Evolutionary conservation across 2,329 filamentous ascomycete species (phyloP).

Genomic region (Apiospora pterosperma): DNA sequence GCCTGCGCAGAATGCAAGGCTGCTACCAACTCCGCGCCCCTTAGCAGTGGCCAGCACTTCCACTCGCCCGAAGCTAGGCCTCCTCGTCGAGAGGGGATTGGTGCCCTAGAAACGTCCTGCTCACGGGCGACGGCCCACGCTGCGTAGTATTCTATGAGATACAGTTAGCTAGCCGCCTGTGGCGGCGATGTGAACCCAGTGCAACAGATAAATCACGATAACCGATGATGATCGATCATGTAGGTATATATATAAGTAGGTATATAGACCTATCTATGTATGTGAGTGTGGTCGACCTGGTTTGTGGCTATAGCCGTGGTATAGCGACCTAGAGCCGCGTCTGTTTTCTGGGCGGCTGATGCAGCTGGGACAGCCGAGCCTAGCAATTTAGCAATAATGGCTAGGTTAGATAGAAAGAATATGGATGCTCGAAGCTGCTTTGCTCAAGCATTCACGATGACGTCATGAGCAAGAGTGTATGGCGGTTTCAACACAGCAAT

Average conservation of each 20-base stretch:
- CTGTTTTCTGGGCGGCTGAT: not conserved
- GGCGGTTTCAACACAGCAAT: not conserved
- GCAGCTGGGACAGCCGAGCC: not conserved
- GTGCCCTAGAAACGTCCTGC: not conserved
- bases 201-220: not conserved
- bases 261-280: too few species aligned
- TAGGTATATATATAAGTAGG: too few species aligned
- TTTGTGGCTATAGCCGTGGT: not conserved
- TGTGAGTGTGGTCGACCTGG: not conserved
- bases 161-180: not conserved
- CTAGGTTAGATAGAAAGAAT: not conserved
- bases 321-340: too few species aligned
- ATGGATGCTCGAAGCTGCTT: not conserved
- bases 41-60: too few species aligned
- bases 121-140: not conserved
- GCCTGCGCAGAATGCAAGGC: not conserved
- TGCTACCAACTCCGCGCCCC: too few species aligned
- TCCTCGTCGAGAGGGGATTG: not conserved
- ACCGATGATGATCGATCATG: not conserved
- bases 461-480: not conserved
- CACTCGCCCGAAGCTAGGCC: too few species aligned
- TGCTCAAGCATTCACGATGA: not conserved
- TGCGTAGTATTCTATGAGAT: not conserved
- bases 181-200: not conserved
- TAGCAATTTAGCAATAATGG: not conserved